Base-by-base conservation (phyloP, 208 protist species). In the Crithidia thermophila region DNA sequence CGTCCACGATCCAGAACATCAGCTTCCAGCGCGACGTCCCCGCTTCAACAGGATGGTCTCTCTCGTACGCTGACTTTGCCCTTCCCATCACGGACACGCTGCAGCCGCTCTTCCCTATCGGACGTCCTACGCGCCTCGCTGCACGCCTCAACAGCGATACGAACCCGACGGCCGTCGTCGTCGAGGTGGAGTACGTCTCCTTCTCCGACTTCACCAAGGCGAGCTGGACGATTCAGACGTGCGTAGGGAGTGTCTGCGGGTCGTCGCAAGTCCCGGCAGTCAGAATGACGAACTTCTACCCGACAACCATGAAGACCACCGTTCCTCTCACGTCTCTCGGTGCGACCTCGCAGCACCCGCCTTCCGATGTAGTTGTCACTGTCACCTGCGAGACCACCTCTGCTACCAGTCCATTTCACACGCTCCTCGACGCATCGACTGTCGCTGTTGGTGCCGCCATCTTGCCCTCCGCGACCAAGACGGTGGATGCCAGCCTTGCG, bases 1-100 rank as follows among this genome's bases (percentile, higher is more conserved):
- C 67, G 34, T 27, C 58, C 57, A 53, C 56, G 3, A 66, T 73
- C 39, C 16, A 36, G 16, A 56, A 66, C 52, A 74, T 74, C 25
- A 67, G 68, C 68, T 67, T 74, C 31, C 68, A 74, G 40, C 47
- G 68, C 27, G 68, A 74, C 42, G 68, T 74, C 28, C 68, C 68
- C 4, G 42, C 28, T 20, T 74, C 68, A 40, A 47, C 59, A 4
- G 68, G 68, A 21, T 74, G 68, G 68, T 56, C 59, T 25, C 68
- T 74, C 8, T 37, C 59, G 18, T 66, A 67, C 59, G 68, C 42
- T 4, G 47, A 67, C 59, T 74, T 74, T 42, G 57, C 58, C n/a
- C n/a, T 55, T 25, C 51, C 50, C 9, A 47, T 74, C 42, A 74
- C 59, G 9, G 59, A 74, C 42, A 67, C 68, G n/a, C 37, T 74